Evolutionary conservation across 2,329 filamentous ascomycete species (phyloP), one percentile per base, ranked within the genome.

Genomic region (Clonostachys byssicola): DNA sequence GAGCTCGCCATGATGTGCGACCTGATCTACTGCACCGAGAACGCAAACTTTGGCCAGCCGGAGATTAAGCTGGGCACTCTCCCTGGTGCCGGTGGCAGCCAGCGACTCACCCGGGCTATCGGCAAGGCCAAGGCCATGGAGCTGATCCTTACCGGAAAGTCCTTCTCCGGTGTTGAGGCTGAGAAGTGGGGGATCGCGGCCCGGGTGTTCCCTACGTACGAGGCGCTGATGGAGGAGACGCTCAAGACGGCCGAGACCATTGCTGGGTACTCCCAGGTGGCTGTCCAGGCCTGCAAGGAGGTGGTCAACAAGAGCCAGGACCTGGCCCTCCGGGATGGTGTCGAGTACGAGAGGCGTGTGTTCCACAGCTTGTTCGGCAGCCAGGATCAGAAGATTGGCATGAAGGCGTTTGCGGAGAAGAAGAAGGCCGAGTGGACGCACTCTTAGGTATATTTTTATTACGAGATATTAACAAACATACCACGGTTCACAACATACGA

Each of bases 271-370:
- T 92, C 88, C 45, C 83, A 79, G 62, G 86, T 99, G n/a, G 88
- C 92, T 2, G 83, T 95, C 49, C 84, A 90, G 71, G 94, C 88
- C 12, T 86, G 82, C 48, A 99, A 99, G 78, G 94, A 99, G 76
- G 92, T 94, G n/a, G 92, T 99, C 47, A 96, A 97, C 67, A 97
- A 96, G 84, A 96, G 91, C 67, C 92, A 97, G 75, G 94, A 99
- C 59, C 70, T 96, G 56, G 77, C 86, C 5, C 72, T 99, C 50
- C 75, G 88, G 56, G 94, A 97, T 61, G 94, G 94, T 13, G 88
- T 99, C 2, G 94, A 99, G 72, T 97, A 84, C 70, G 94, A 99
- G 79, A 80, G 94, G 62, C 81, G 92, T 46, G 78, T 97, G 34
- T 99, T 99, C 76, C 94, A 99, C 70, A 80, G 85, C 23, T 63